Conservation (phyloP, 495 filamentous ascomycete genomes). For the Aspergillus affinis region DNA sequence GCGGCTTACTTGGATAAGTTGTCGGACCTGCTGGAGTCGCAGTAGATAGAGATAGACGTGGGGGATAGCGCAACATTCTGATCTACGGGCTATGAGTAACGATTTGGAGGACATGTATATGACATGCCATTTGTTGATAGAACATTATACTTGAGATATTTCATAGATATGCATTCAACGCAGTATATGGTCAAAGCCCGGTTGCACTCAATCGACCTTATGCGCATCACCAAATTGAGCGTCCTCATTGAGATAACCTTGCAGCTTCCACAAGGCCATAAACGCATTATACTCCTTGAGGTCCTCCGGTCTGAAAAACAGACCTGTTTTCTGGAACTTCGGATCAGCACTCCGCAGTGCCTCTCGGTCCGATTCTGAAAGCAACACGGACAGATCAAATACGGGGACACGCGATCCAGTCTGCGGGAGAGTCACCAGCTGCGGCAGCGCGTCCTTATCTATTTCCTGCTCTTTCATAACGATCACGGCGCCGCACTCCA, state of each 20-base stretch:
- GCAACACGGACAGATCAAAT: slow-evolving; percentile 42
- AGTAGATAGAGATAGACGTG: slow-evolving; percentile 2
- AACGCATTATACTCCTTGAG: slow-evolving; percentile 48
- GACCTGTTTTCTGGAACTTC: slow-evolving; percentile 26
- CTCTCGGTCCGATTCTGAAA: slow-evolving; percentile 34
- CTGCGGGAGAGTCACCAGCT: slow-evolving; percentile 30
- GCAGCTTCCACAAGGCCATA: slow-evolving; percentile 64
- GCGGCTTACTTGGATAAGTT: slow-evolving; percentile 79
- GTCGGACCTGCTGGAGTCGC: slow-evolving; percentile 62
- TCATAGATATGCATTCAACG: slow-evolving; percentile 3
- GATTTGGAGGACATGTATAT: slow-evolving; percentile 5
- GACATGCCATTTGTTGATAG: slow-evolving; percentile 3
- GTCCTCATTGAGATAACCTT: slow-evolving; percentile 53
- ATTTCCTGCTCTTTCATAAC: slow-evolving; percentile 16
- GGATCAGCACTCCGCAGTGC: slow-evolving; percentile 25
- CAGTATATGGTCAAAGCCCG: background rate
- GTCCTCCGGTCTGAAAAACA: slow-evolving; percentile 40
- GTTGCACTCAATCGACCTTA: too few species aligned
- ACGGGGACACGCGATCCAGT: slow-evolving; percentile 38
- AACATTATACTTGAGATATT: slow-evolving; percentile 10
- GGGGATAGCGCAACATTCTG: background rate
- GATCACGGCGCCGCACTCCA: slow-evolving; percentile 34
- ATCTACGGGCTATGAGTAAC: slow-evolving; percentile 1
- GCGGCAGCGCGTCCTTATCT: slow-evolving; percentile 16
- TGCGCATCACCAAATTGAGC: background rate